Evolutionary conservation across 2,329 filamentous ascomycete species (phyloP), one percentile per base, ranked within the genome.

Genomic region (Chaetomiaceae sp.): DNA sequence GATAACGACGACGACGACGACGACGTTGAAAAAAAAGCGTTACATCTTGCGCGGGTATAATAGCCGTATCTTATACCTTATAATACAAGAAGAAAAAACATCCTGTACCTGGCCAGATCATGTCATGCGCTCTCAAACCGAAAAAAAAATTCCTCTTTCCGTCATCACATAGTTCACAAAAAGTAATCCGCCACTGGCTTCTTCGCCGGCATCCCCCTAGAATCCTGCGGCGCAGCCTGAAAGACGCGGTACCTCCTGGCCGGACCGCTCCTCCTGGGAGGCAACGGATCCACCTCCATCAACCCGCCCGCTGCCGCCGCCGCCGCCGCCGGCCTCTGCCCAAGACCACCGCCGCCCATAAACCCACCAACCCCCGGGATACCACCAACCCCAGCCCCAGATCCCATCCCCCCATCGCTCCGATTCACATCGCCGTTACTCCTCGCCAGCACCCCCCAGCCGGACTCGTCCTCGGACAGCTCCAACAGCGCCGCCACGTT

Each of bases 101-200:
- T 34, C 20, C 20, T 33, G 6, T 6, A 23, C 29, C 6, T 32
- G n/a, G 9, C 21, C 34, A 21, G n/a, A 5, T 32, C 43, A 10
- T 7, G 4, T 16, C 30, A 13, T 13, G 11, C 23, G 5, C 11
- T 9, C 18, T 33, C 18, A 23, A 10, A 18, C 23, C 4, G 9
- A 14, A 11, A 5, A 9, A 29, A n/a, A 20, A 5, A 14, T 9
- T 21, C 18, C 8, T 20, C 23, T 36, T n/a, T 36, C 5, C n/a
- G 16, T 48, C 45, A 38, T 48, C 45, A 40, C 32, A 25, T 6
- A 3, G 38, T 36, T 69, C 68, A 85, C 71, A 99, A 75, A 71
- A 99, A 99, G 75, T 97, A 99, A 73, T 97, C 92, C 13, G 90
- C 90, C 48, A 96, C 90, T 3, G 94, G 94, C 72, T 97, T 97